Conservation (phyloP, 495 filamentous ascomycete genomes). For the Penicillium alfredii region DNA sequence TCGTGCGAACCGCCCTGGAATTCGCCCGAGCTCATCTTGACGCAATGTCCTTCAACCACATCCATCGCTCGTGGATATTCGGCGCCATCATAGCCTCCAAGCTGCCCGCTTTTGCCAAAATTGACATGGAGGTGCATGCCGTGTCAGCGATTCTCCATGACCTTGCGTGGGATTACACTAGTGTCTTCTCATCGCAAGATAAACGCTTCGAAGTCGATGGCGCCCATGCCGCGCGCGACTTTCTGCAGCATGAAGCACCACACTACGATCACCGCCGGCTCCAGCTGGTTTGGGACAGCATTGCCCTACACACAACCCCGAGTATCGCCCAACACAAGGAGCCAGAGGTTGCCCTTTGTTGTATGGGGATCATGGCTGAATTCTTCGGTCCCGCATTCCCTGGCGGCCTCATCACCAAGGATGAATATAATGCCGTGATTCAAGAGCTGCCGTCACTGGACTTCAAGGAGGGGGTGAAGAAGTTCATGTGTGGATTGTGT, state of each 20-base stretch:
- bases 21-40: constrained; percentile 31
- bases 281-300: constrained; percentile 50
- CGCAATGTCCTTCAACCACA: constrained; percentile 41
- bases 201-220: constrained; percentile 54
- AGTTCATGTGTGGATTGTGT: constrained; percentile 40
- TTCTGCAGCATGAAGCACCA: constrained; percentile 22
- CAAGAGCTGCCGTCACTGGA: constrained; percentile 30
- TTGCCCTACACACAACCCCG: constrained; percentile 44
- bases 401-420: constrained; percentile 22
- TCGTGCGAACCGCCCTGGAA: constrained; percentile 30
- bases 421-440: constrained; percentile 30
- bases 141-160: constrained; percentile 43
- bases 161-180: constrained; percentile 41
- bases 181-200: constrained; percentile 31
- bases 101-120: constrained; percentile 24
- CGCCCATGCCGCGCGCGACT: constrained; percentile 43
- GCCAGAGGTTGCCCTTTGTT: constrained; percentile 34
- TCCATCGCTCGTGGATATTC: constrained; percentile 42
- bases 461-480: constrained; percentile 29
- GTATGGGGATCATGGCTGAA: constrained; percentile 43
- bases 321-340: constrained; percentile 41
- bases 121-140: constrained; percentile 45
- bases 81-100: constrained; percentile 33
- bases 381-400: constrained; percentile 33
- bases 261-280: constrained; percentile 33